Base-by-base conservation (phyloP, 768 basidiomycete genomes). In the Phanerodontia chrysosporium region DNA sequence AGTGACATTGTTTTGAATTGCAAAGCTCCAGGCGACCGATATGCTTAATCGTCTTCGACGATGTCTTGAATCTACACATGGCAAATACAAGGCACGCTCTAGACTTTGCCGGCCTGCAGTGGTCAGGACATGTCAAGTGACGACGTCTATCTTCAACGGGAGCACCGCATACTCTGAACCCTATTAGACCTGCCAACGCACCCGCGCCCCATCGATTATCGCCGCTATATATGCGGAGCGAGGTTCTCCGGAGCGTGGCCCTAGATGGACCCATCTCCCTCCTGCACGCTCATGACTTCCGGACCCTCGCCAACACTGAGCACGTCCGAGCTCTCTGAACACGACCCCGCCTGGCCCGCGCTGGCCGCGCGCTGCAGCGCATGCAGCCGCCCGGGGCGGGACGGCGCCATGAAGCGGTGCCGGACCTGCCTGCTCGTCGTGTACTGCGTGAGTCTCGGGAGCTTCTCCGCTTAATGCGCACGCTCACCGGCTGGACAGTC, bases 321-420 rank as follows among this genome's bases (percentile, higher is more conserved):
- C 39, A 45, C 25, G 5, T 45, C 55, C 10, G 55, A 56, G 30
- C 45, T 56, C 44, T n/a, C 14, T 1, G 55, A 56, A 21, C 36
- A 51, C 4, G 8, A 42, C 8, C 16, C 7, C 25, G 14, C 12
- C 24, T 49, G 48, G n/a, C 29, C 16, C 21, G 24, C 44, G 18
- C 28, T 24, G 5, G 28, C 55, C 8, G 13, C 22, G 16, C 42
- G 55, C 24, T 56, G 55, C 55, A 56, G 55, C 55, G 22, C 21
- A 9, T 56, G 55, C 35, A 28, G 16, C 18, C 21, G 14, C 14
- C 14, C 24, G 27, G 44, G 24, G 16, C 21, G 7, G 16, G 44
- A 45, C n/a, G 24, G 44, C 29, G 21, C 6, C n/a, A 56, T 56
- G 55, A 56, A 56, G 29, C 39, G 55, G n/a, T 56, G 55, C 24